Conservation (phyloP, 352 stramenopile genomes). For the Blastocystis sp. region DNA sequence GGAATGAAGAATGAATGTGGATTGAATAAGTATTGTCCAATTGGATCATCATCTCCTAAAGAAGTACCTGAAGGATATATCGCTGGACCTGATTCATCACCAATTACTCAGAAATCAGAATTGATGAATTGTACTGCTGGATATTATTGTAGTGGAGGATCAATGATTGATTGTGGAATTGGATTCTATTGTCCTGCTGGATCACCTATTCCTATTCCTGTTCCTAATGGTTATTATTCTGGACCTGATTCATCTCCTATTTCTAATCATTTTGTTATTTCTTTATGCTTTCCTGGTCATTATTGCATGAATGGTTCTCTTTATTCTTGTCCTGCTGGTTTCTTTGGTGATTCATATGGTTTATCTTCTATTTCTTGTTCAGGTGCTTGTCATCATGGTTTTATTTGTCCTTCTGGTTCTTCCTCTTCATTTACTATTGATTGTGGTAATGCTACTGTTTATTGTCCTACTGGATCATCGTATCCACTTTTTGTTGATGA, state of each 20-base stretch:
- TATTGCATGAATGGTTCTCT: not conserved
- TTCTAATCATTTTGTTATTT: not conserved
- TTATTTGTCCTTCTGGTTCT: not conserved
- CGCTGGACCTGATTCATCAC: too few relatives aligned
- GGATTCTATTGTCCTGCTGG: conserved; percentile 14
- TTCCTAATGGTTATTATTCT: not conserved
- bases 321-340: not conserved
- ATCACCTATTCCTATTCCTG: not conserved
- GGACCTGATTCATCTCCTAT: not conserved
- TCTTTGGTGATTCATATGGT: not conserved
- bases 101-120: too few relatives aligned
- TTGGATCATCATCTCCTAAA: too few relatives aligned
- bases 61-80: too few relatives aligned
- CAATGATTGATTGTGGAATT: conserved; percentile 2
- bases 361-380: not conserved
- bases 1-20: too few relatives aligned
- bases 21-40: too few relatives aligned
- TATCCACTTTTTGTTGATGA: not conserved
- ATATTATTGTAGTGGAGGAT: not conserved
- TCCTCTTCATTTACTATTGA: not conserved
- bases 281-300: not conserved
- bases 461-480: not conserved
- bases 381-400: not conserved
- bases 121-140: not conserved
- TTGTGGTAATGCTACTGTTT: not conserved